Conservation (phyloP, 257 asterid genomes). For the Primulina huaijiensis region DNA sequence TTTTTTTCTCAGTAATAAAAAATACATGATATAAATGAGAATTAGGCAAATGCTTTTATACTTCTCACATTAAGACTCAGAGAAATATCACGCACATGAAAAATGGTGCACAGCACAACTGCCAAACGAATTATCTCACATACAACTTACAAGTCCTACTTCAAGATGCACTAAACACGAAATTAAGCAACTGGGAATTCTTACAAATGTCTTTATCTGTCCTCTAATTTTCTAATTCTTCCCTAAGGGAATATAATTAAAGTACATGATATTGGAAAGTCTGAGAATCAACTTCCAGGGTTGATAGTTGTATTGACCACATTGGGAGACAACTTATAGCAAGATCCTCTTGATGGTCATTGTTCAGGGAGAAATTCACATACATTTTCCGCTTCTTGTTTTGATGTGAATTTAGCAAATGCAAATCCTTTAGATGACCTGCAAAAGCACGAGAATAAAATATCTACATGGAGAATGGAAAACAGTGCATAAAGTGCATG, state of each 20-base stretch:
- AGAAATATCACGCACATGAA: no score
- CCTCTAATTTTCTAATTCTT: constrained; percentile 3
- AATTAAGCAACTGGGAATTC: not conserved
- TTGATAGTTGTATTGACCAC: constrained; percentile 13
- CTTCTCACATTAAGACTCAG: not conserved
- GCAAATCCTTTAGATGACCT: constrained; percentile 90
- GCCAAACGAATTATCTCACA: not conserved
- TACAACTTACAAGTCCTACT: not conserved
- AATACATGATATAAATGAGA: not conserved
- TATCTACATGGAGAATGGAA: not conserved
- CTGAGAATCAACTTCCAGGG: constrained; percentile 14
- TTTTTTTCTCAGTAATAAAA: not conserved
- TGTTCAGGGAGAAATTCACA: constrained; percentile 20
- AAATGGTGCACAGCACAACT: not conserved
- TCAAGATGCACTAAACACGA: not conserved
- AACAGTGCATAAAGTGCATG: not conserved
- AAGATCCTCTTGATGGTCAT: constrained; percentile 18
- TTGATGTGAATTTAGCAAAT: constrained; percentile 84
- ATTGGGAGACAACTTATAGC: constrained; percentile 3
- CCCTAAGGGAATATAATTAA: not conserved
- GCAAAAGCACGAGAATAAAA: constrained; percentile 30
- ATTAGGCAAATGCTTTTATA: not conserved
- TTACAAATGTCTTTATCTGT: not conserved
- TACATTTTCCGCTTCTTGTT: constrained; percentile 86
- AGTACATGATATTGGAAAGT: not conserved